Base-by-base conservation (phyloP, 148 eudicot genomes). In the Spergularia bocconei region DNA sequence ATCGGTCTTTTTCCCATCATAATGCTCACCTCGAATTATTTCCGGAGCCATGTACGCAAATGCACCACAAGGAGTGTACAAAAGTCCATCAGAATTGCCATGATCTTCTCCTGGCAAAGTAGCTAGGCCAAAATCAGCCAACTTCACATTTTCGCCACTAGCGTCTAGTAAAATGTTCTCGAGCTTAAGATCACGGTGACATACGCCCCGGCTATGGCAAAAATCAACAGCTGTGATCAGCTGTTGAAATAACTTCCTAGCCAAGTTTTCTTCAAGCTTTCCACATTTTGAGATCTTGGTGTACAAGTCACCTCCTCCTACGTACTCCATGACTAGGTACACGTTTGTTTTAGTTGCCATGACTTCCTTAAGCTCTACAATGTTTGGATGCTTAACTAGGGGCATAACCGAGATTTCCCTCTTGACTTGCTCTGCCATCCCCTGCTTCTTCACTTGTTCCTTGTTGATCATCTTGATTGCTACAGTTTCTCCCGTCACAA, bases 21-120 rank as follows among this genome's bases (percentile, higher is more conserved):
- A 87, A 5, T 74, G 70, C 20, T 80, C 73, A 10, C 75, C 81
- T 39, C 72, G 36, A 25, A 87, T 38, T 5, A 89, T 83, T 69
- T 89, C 87, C 10, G 90, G 92, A 7, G 92, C 90, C 21, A 85
- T 83, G 29, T 89, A 89, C 13, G 92, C 84, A 66, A 87, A 87
- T 65, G 90, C 84, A 47, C 92, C 92, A 75, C 90, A 85, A 52
- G 85, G 85, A 6, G 93, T 87, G 50, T 76, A 76, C 12, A 89
- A 79, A 13, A 82, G 82, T 4, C 82, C 85, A 36, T 82, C 83
- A 38, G 21, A 3, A 12, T 19, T 36, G 0, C 58, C 57, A 15
- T 60, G 48, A 6, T 64, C 68, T 48, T 79, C 79, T 44, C 81
- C 84, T 3, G 80, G 79, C 72, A 85, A 79, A 0, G 88, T 84